Conservation (phyloP, 2,329 filamentous ascomycete genomes). For the Exophiala sp. region DNA sequence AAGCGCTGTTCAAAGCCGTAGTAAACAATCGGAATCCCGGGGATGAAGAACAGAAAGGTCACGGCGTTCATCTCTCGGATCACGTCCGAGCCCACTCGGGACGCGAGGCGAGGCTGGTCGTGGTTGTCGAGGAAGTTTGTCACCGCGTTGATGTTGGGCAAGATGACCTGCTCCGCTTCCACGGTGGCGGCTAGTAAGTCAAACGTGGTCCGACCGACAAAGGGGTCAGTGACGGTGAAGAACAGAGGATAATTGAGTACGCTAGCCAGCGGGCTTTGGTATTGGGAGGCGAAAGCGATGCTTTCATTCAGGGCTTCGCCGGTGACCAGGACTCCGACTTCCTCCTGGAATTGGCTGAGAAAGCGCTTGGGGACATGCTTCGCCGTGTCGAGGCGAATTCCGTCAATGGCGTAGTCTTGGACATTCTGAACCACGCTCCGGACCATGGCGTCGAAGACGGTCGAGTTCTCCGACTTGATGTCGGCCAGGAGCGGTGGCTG, state of each 20-base stretch:
- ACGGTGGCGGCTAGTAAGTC: too few relatives aligned
- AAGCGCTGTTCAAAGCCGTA: too few relatives aligned
- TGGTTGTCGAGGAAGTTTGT: too few relatives aligned
- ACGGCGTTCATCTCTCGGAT: too few relatives aligned
- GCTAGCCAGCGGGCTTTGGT: slow-evolving; percentile 43
- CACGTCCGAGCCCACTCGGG: too few relatives aligned
- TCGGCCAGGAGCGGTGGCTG: slow-evolving; percentile 45
- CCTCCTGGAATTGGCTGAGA: slow-evolving; percentile 38
- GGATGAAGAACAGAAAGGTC: too few relatives aligned
- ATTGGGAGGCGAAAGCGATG: slow-evolving; percentile 38
- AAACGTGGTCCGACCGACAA: slow-evolving; percentile 31
- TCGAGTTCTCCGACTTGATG: slow-evolving; percentile 43
- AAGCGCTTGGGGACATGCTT: slow-evolving; percentile 46
- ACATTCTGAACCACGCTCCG: slow-evolving; percentile 42
- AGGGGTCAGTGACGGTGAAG: slow-evolving; percentile 34
- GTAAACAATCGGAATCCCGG: too few relatives aligned
- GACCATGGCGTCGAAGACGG: slow-evolving; percentile 40
- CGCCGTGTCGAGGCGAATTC: slow-evolving; percentile 50
- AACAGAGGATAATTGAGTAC: slow-evolving; percentile 49
- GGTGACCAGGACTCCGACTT: slow-evolving; percentile 44
- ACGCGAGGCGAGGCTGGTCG: too few relatives aligned
- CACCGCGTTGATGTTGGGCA: too few relatives aligned
- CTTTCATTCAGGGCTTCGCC: slow-evolving; percentile 46
- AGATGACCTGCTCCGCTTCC: too few relatives aligned
- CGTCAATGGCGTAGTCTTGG: slow-evolving; percentile 47